Evolutionary conservation across 768 basidiomycete species (phyloP), one percentile per base, ranked within the genome.

Genomic region (Auriscalpium microsporum): DNA sequence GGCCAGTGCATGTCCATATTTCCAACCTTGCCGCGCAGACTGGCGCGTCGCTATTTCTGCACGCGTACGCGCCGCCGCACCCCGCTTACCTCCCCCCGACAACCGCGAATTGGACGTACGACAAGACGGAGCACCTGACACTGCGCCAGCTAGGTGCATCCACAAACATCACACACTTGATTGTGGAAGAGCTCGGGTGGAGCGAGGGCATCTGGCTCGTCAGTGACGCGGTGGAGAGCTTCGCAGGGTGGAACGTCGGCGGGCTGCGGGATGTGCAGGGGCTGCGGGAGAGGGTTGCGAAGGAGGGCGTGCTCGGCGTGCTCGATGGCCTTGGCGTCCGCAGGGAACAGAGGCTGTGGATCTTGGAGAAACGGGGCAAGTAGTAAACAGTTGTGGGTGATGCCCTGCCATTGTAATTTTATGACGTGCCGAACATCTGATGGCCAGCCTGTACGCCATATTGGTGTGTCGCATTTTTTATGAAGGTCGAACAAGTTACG

Each of bases 11-110:
- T 55, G 79, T 95, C 4, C 87, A 94, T 64, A 82, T 96, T 45
- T 84, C 82, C 50, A 89, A 94, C 59, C 79, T 92, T 45, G 87
- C 90, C 1, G 85, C 90, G 2, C 94, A 95, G 68, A 92, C 87
- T 0, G 95, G 96, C 2, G 89, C 91, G 3, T 87, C 91, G 0
- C 82, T 94, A 52, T 96, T 97, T 75, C 81, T 83, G 19, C 88
- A 90, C 42, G 75, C 79, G 19, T 73, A 86, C 53, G 69, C 84
- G 0, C 75, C 78, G 1, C 87, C 91, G 1, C 76, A 77, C 52
- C 66, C 72, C 51, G 49, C 64, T 4, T 49, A 56, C 59, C 16
- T 54, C 45, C 52, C 62, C 50, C 21, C 48, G 57, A 49, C 52
- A 52, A 36, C 46, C 58, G 44, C 49, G 10, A 53, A 63, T 34